Evolutionary conservation across 805 yeast genomes (phyloP).

Genomic region (Cyberlindnera japonica): DNA sequence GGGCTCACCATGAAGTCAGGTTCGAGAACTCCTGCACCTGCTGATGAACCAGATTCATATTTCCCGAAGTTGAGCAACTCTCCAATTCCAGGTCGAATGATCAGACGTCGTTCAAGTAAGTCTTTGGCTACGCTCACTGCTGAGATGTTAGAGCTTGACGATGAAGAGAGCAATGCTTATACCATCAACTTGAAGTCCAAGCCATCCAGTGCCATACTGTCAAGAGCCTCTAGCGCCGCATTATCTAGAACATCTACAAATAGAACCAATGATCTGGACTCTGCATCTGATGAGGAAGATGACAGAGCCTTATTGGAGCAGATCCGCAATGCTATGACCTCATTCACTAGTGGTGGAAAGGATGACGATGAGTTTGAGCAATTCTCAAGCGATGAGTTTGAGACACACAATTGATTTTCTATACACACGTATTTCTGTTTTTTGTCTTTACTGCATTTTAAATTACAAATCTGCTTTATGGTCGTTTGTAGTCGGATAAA

Average conservation of each 20-base stretch:
- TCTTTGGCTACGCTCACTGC: constrained; percentile 67
- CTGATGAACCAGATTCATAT: constrained; percentile 15
- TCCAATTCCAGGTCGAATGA: constrained; percentile 50
- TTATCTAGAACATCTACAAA: constrained; percentile 15
- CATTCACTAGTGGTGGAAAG: constrained; percentile 25
- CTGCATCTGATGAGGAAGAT: constrained; percentile 24
- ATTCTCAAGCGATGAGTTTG: constrained; percentile 46
- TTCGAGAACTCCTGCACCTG: constrained; percentile 14
- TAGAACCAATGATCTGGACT: constrained; percentile 8
- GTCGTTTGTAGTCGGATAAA: too few species aligned
- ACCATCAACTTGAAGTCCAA: constrained; percentile 21
- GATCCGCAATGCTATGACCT: constrained; percentile 41
- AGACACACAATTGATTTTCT: constrained; percentile 34
- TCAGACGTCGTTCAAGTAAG: constrained; percentile 71
- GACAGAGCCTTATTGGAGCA: constrained; percentile 35
- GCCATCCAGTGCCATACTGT: constrained; percentile 18
- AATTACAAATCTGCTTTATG: too few species aligned
- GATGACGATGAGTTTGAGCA: constrained; percentile 48
- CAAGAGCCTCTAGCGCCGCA: constrained; percentile 21
- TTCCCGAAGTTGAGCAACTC: constrained; percentile 26
- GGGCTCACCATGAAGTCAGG: constrained; percentile 55
- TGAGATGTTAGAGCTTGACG: constrained; percentile 61
- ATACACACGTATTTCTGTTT: background rate
- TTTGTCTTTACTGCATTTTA: too few species aligned
- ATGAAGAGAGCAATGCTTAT: constrained; percentile 46